A percentile compares a stretch with the other conserved stretches of the same genome.
phyloP scores from a whole-genome alignment of 1,284 basidiomycete species.

The Singerocomus inundabilis region DNA sequence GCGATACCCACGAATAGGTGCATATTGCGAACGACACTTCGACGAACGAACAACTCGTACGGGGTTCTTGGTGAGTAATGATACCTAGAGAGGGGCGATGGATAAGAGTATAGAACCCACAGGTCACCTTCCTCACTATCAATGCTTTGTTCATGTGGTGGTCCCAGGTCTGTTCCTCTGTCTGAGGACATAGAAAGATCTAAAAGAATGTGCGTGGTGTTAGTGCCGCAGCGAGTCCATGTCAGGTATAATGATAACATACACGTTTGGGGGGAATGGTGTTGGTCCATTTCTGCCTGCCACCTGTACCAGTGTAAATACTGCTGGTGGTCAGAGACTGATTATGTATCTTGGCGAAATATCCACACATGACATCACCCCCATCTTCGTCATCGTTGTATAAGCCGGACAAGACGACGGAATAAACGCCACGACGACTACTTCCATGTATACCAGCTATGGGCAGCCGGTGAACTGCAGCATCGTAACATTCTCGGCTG shows the following conservation, averaged over 20 bases:
- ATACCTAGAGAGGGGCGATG: constrained; percentile 16
- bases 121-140: constrained; percentile 12
- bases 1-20: constrained; percentile 23
- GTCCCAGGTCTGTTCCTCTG: constrained; percentile 27
- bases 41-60: constrained; percentile 29
- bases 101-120: background rate
- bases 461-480: constrained; percentile 19
- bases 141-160: constrained; percentile 13
- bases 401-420: constrained; percentile 20
- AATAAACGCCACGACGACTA: constrained; percentile 11
- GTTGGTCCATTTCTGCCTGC: constrained; percentile 11
- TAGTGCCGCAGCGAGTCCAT: background rate
- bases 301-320: constrained; percentile 31
- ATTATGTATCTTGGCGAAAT: background rate
- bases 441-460: constrained; percentile 25
- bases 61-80: constrained; percentile 17
- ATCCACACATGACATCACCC: constrained; percentile 28
- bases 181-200: constrained; percentile 25
- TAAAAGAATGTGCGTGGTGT: constrained; percentile 3
- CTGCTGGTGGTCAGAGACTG: constrained; percentile 12
- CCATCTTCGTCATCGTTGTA: constrained; percentile 28
- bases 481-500: constrained; percentile 13
- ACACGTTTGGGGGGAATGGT: constrained; percentile 17
- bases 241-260: background rate
- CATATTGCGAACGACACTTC: constrained; percentile 21